Percentiles rank a stretch among this genome's conserved stretches.
phyloP scores from a whole-genome alignment of 1,284 basidiomycete genomes.

The Coriolopsis trogii region DNA sequence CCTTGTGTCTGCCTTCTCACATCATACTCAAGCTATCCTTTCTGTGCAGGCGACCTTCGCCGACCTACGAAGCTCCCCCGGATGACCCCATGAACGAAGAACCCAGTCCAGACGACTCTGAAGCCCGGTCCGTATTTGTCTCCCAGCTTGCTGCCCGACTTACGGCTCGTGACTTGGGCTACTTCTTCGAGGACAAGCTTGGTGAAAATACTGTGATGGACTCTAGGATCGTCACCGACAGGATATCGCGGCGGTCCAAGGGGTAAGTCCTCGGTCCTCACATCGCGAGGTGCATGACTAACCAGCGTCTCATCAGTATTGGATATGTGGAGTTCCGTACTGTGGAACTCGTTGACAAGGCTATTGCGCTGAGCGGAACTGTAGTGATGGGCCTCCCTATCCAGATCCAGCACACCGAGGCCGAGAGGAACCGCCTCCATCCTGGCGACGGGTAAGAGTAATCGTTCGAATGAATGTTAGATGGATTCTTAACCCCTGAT shows the following conservation, averaged over 20 bases:
- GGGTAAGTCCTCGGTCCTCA: slow-evolving; percentile 61
- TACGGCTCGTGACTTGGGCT: slow-evolving; percentile 93
- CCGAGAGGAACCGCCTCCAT: slow-evolving; percentile 90
- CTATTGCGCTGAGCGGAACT: slow-evolving; percentile 87
- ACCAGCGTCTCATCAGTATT: slow-evolving; percentile 52
- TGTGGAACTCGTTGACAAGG: slow-evolving; percentile 90
- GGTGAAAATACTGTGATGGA: slow-evolving; percentile 93
- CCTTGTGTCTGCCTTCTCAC: not conserved
- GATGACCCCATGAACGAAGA: slow-evolving; percentile 74
- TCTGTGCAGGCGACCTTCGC: slow-evolving; percentile 62
- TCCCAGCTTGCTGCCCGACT: slow-evolving; percentile 96
- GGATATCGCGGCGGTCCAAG: slow-evolving; percentile 91
- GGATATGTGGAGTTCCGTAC: slow-evolving; percentile 96
- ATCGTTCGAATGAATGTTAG: not conserved
- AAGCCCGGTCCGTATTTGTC: slow-evolving; percentile 97
- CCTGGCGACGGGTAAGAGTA: slow-evolving; percentile 74
- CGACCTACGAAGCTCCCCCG: slow-evolving; percentile 66
- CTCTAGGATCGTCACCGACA: slow-evolving; percentile 93
- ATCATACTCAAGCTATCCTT: too few relatives aligned
- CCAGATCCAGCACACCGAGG: slow-evolving; percentile 94
- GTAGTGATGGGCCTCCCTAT: slow-evolving; percentile 98
- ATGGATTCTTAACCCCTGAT: slow-evolving; percentile 7
- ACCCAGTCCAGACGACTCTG: slow-evolving; percentile 86
- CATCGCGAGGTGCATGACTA: slow-evolving; percentile 4
- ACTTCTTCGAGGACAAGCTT: slow-evolving; percentile 98